Conservation (phyloP, 192 early-diverging fungal genomes). For the Linnemannia schmuckeri region DNA sequence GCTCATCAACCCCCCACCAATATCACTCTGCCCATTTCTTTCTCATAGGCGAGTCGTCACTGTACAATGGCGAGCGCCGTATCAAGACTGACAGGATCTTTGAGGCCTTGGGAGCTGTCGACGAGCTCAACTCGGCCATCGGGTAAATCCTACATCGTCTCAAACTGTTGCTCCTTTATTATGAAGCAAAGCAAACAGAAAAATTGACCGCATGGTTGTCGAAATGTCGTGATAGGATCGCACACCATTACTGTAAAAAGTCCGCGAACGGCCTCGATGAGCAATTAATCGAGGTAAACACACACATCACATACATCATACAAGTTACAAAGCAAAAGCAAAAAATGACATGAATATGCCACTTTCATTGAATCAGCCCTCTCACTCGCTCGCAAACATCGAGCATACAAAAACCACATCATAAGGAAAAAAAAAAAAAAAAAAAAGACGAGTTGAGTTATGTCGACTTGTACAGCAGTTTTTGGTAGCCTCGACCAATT, state of each 20-base stretch:
- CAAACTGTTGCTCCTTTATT: neutral
- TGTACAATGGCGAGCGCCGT: slow-evolving; percentile 94
- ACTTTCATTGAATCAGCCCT: neutral
- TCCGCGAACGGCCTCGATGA: slow-evolving; percentile 49
- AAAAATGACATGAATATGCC: neutral
- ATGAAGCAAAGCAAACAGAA: neutral
- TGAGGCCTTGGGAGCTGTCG: slow-evolving; percentile 81
- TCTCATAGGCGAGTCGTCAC: slow-evolving; percentile 77
- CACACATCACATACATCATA: too few relatives aligned
- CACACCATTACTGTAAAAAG: slow-evolving; percentile 60
- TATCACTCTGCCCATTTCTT: neutral
- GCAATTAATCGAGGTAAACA: slow-evolving; percentile 55
- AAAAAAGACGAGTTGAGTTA: neutral
- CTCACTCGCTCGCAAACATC: neutral
- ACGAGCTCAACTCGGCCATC: slow-evolving; percentile 61
- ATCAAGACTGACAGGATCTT: slow-evolving; percentile 90
- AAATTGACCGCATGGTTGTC: neutral
- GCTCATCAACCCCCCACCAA: neutral
- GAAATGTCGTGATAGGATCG: slow-evolving; percentile 43
- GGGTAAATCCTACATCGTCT: slow-evolving; percentile 33
- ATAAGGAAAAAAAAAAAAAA: neutral
- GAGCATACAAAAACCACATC: neutral
- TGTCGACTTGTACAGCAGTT: neutral
- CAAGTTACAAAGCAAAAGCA: too few relatives aligned
- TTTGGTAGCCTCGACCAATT: neutral